Percentiles rank a stretch among this genome's conserved stretches.
phyloP scores from a whole-genome alignment of 2,329 filamentous ascomycete species.

The Verticillium nubilum region DNA sequence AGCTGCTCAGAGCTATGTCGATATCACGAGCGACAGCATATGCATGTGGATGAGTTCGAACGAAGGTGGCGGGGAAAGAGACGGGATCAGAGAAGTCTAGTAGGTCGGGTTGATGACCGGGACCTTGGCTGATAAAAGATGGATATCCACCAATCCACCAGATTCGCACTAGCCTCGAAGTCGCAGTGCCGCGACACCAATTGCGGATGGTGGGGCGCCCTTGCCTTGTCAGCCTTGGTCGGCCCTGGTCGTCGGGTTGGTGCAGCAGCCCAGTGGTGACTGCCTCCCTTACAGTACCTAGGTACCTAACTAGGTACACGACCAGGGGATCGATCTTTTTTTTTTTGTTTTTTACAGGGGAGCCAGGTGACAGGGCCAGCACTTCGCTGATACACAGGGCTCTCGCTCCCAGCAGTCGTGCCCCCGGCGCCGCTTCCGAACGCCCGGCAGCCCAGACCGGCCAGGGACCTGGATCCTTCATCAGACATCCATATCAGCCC shows the following conservation, averaged over 20 bases:
- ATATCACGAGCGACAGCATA: not conserved
- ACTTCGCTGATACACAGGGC: not conserved
- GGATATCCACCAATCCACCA: not conserved
- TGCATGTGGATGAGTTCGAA: not conserved
- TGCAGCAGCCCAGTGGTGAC: too few relatives aligned
- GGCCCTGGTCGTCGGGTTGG: not conserved
- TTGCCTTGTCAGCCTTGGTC: not conserved
- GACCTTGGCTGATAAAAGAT: constrained; percentile 2
- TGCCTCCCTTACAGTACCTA: too few relatives aligned
- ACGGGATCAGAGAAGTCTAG: not conserved
- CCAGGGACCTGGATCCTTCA: not conserved
- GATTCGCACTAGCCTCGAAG: constrained; percentile 1
- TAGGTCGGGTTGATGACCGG: not conserved
- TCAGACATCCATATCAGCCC: not conserved
- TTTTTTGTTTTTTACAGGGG: not conserved
- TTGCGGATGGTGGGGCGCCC: constrained; percentile 12
- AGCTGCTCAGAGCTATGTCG: not conserved
- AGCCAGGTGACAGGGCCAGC: not conserved
- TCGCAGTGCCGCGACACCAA: constrained; percentile 2
- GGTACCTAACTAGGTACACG: too few relatives aligned
- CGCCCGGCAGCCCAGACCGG: not conserved
- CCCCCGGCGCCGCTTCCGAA: not conserved
- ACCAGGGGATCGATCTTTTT: not conserved
- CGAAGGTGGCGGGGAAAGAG: not conserved
- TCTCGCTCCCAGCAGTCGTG: not conserved